Base-by-base conservation (phyloP, 2,329 filamentous ascomycete species). In the Moelleriella libera region DNA sequence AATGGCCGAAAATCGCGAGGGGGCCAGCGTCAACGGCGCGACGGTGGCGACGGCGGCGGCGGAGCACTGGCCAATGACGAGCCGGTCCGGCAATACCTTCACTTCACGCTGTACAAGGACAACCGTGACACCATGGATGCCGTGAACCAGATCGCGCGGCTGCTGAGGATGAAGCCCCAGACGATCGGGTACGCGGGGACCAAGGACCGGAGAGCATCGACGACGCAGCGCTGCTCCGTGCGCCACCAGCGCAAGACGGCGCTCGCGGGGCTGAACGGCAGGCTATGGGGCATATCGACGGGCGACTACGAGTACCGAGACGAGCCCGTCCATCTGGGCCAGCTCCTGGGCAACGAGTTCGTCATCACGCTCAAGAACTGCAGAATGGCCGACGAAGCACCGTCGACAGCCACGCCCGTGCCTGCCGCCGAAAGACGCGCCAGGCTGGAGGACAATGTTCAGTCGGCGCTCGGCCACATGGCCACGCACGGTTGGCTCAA, bases 121-220 rank as follows among this genome's bases (percentile, higher is more conserved):
- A 96, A 96, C 67, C 89, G 90, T 60, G 89, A 96, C 60, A 96
- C 89, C 1, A 94, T 95, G 85, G 89, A 96, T 56, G 83, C 87
- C 0, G 73, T 94, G 47, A 82, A 79, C 47, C 86, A 84, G 57
- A 75, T 96, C 41, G 78, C 82, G 1, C 83, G 83, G 42, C 75
- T 83, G 53, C 67, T 94, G 52, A 85, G 83, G 59, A 70, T 85
- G 53, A 88, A 85, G 60, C 72, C 76, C 30, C 85, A 89, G 55
- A 74, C 79, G 49, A 90, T 95, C 56, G 70, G 70, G 43, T 78
- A 77, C 47, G 88, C 89, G 4, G 89, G 89, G 7, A 96, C 88
- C 49, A 96, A 96, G 65, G 89, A 96, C 60, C 78, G 88, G 44
- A 81, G 89, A 52, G 89, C 85, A 29, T 87, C 87, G 42, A 95